phyloP scores from a whole-genome alignment of 139 green algal species.

The Coccomyxa sp. region DNA sequence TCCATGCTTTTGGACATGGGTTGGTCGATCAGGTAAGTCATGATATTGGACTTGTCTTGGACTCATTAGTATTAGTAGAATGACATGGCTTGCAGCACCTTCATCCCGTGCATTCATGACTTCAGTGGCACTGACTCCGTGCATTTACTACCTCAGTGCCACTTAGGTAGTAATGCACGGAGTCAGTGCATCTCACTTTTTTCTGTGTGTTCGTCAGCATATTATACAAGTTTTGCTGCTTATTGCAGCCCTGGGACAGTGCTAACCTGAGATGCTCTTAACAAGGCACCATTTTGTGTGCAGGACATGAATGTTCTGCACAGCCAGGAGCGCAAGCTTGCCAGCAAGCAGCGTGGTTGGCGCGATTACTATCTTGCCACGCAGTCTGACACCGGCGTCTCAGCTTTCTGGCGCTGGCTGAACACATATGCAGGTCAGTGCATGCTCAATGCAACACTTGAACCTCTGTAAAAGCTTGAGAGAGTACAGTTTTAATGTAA shows the following conservation, averaged over 20 bases:
- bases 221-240: not conserved
- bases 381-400: not conserved
- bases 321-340: not conserved
- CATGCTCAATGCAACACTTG: not conserved
- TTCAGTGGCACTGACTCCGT: no score
- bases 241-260: not conserved
- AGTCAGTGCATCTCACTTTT: no score
- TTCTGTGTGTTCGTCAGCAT: no score
- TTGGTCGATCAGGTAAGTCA: not conserved
- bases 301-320: slow-evolving; percentile 3
- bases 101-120: no score
- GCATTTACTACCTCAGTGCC: no score
- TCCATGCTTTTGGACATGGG: not conserved
- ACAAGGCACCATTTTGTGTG: not conserved
- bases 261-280: not conserved
- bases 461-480: not conserved
- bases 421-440: not conserved
- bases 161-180: no score
- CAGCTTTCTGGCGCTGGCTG: not conserved
- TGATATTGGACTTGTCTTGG: no score
- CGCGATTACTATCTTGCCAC: slow-evolving; percentile 1
- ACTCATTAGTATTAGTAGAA: no score
- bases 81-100: no score
- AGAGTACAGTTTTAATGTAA: not conserved
- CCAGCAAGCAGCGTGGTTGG: not conserved